Percentiles rank a stretch among this genome's conserved stretches.
phyloP scores from a whole-genome alignment of 1,139 yeast species.

The Magnusiomyces clavatus region DNA sequence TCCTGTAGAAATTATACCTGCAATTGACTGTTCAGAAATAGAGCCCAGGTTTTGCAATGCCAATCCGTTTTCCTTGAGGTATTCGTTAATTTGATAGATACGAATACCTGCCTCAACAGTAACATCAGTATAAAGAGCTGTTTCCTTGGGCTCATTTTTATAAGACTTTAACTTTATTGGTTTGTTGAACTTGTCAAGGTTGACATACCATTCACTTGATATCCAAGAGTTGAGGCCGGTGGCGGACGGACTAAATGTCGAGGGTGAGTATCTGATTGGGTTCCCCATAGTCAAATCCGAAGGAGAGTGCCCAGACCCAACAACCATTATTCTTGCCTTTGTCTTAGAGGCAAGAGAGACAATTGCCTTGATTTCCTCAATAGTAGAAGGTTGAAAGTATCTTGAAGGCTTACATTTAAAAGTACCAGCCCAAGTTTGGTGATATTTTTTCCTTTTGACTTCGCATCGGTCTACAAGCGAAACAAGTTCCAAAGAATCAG shows the following conservation, averaged over 20 bases:
- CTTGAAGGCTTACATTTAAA: constrained; percentile 68
- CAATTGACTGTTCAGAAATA: constrained; percentile 87
- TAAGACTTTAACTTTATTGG: constrained; percentile 37
- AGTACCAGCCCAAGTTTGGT: constrained; percentile 89
- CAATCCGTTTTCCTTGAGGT: constrained; percentile 52
- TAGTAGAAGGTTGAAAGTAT: constrained; percentile 62
- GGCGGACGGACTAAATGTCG: constrained; percentile 57
- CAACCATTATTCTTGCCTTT: constrained; percentile 67
- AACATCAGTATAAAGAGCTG: constrained; percentile 60
- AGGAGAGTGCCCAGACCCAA: constrained; percentile 95
- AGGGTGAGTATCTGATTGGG: no score
- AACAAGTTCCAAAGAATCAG: no score
- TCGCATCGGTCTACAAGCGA: no score
- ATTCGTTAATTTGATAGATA: constrained; percentile 66
- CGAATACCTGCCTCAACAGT: constrained; percentile 91
- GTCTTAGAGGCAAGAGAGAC: constrained; percentile 56
- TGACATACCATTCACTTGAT: constrained; percentile 76
- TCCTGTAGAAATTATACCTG: constrained; percentile 92
- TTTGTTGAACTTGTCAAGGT: constrained; percentile 64
- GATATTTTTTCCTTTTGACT: constrained; percentile 23
- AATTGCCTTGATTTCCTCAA: constrained; percentile 56
- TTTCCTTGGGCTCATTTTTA: constrained; percentile 34
- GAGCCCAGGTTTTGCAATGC: constrained; percentile 92
- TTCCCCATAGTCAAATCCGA: constrained; percentile 78
- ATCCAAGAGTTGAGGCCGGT: constrained; percentile 71